These are phyloP conservation scores for Hypoxylon sp. DNA, from an alignment of 2,329 filamentous ascomycete species.

Conservation along the genomic window DNA sequence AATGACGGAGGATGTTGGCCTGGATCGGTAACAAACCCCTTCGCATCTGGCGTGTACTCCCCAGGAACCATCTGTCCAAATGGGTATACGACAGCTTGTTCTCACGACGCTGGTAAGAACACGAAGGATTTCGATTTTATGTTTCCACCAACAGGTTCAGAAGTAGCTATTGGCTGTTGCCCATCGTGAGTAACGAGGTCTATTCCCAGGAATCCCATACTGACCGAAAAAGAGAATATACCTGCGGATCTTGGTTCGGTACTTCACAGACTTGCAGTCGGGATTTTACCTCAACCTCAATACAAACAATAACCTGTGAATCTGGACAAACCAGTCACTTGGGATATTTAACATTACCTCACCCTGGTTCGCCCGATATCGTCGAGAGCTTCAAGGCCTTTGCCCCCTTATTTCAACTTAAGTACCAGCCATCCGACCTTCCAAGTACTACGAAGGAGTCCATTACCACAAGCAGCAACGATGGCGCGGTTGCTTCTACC, in stretches of 20 bases:
- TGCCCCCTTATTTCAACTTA: slow-evolving; percentile 26
- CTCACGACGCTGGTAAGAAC: slow-evolving; percentile 6
- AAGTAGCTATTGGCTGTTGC: slow-evolving; percentile 18
- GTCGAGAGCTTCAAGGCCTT: slow-evolving; percentile 4
- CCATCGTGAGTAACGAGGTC: slow-evolving; percentile 10
- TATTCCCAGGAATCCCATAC: neutral
- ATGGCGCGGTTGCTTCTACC: no score
- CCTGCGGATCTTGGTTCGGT: neutral
- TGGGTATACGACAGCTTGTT: slow-evolving; percentile 21
- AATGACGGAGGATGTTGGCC: no score
- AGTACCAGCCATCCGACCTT: slow-evolving; percentile 7
- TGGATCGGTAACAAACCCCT: no score
- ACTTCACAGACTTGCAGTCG: slow-evolving; percentile 9
- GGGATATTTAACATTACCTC: slow-evolving; percentile 11
- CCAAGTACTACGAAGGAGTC: neutral
- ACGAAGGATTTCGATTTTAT: slow-evolving; percentile 15
- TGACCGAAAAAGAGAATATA: slow-evolving; percentile 15
- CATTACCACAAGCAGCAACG: no score
- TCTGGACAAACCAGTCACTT: slow-evolving; percentile 14
- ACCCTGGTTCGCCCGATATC: neutral
- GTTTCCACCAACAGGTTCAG: slow-evolving; percentile 6
- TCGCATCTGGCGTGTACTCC: slow-evolving; percentile 17
- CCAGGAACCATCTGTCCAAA: slow-evolving; percentile 17
- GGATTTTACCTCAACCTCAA: slow-evolving; percentile 3
- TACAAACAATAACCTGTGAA: slow-evolving; percentile 19